Percentiles rank a stretch among this genome's conserved stretches.
These are phyloP conservation scores for Periconia sp. DNA, from an alignment of 2,329 filamentous ascomycete species.

Conservation along the genomic window DNA sequence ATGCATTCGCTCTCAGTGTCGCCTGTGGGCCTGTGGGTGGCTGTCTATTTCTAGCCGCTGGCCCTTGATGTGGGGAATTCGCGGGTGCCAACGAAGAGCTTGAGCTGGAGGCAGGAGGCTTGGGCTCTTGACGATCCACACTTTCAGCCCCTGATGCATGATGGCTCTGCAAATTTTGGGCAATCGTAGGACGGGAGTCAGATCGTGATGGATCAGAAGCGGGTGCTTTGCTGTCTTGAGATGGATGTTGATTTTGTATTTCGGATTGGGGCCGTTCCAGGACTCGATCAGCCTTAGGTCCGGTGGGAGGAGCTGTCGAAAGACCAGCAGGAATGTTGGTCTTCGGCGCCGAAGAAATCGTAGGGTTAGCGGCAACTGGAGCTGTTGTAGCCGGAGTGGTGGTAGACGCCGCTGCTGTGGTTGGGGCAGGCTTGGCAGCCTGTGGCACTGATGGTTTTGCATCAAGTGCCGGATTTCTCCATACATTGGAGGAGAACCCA, in stretches of 20 bases:
- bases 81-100: conserved; percentile 11
- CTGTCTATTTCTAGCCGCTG: conserved; percentile 26
- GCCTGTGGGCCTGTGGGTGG: conserved; percentile 40
- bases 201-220: conserved; percentile 19
- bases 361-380: conserved; percentile 19
- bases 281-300: conserved; percentile 42
- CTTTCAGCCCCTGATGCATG: conserved; percentile 13
- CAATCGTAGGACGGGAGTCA: conserved; percentile 24
- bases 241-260: conserved; percentile 1
- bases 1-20: conserved; percentile 30
- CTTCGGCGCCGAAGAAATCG: conserved; percentile 28
- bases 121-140: conserved; percentile 11
- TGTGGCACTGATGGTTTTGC: conserved; percentile 30
- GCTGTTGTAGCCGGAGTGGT: conserved; percentile 18
- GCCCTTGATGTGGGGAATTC: conserved; percentile 34
- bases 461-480: conserved; percentile 44
- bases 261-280: conserved; percentile 30
- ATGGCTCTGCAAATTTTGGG: conserved; percentile 10
- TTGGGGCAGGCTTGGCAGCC: conserved; percentile 28
- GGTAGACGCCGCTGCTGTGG: conserved; percentile 18
- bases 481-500: conserved; percentile 49
- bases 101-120: conserved; percentile 7
- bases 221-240: conserved; percentile 20
- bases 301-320: conserved; percentile 40
- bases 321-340: conserved; percentile 43